Conservation (phyloP, 2,329 filamentous ascomycete species). For the Corniculantispora saksenae region DNA sequence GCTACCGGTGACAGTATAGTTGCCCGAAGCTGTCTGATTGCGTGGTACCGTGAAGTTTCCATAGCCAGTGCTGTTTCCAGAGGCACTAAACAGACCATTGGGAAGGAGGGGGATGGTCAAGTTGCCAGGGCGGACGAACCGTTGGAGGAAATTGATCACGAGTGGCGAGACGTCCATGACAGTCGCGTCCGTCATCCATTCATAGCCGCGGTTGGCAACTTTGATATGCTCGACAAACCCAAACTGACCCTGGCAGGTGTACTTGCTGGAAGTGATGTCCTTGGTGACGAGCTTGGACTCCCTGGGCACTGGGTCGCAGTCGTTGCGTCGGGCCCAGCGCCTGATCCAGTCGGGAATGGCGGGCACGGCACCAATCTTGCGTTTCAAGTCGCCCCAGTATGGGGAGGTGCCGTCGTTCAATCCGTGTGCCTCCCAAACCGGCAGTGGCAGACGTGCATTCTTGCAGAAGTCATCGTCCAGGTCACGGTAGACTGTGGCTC, state of each 20-base stretch:
- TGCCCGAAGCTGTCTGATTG: background rate
- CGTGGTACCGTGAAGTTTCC: background rate
- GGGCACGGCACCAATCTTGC: background rate
- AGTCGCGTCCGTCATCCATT: background rate
- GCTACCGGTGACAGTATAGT: background rate
- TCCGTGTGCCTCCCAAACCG: slow-evolving; percentile 51
- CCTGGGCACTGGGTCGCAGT: slow-evolving; percentile 4
- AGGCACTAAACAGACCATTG: background rate
- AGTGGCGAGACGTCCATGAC: background rate
- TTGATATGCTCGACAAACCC: slow-evolving; percentile 9
- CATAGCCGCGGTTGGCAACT: background rate
- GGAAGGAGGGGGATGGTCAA: background rate
- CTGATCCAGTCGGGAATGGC: slow-evolving; percentile 9
- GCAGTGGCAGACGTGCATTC: slow-evolving; percentile 36
- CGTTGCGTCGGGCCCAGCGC: slow-evolving; percentile 15
- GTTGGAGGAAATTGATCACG: background rate
- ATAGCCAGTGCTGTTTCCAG: background rate
- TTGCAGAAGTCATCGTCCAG: slow-evolving; percentile 32
- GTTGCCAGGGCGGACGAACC: background rate
- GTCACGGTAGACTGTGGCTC: slow-evolving; percentile 18
- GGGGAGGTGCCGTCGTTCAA: slow-evolving; percentile 44
- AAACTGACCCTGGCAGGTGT: background rate
- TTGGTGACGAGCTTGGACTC: background rate
- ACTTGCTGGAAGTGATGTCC: background rate
- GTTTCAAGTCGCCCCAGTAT: slow-evolving; percentile 39